Conservation (phyloP, 805 yeast species). For the Teunomyces atbi region DNA sequence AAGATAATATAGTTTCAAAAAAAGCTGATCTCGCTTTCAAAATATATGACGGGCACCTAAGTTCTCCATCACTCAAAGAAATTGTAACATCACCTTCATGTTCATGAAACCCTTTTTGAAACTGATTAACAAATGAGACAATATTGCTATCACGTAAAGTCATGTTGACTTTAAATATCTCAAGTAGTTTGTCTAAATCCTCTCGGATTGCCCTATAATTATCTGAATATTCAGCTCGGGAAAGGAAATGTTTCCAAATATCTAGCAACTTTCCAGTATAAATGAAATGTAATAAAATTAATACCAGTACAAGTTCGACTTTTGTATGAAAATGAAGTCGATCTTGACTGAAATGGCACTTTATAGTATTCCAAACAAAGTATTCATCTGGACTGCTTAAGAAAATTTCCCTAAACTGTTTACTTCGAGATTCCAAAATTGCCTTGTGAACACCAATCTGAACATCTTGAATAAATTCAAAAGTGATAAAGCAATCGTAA, state of each 20-base stretch:
- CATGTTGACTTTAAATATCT: not conserved
- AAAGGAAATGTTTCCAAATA: constrained; percentile 45
- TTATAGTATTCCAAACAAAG: constrained; percentile 13
- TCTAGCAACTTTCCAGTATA: constrained; percentile 48
- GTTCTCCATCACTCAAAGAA: constrained; percentile 45
- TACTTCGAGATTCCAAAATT: constrained; percentile 32
- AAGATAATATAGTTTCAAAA: constrained; percentile 58
- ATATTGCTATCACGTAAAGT: not conserved
- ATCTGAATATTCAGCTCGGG: constrained; percentile 10
- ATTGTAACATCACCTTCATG: constrained; percentile 43
- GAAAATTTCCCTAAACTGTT: constrained; percentile 22
- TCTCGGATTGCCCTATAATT: not conserved
- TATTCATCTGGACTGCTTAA: constrained; percentile 12
- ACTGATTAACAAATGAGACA: not conserved
- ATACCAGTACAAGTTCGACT: constrained; percentile 35
- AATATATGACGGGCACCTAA: constrained; percentile 49
- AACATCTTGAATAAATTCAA: constrained; percentile 20
- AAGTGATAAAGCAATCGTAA: constrained; percentile 34
- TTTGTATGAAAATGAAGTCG: constrained; percentile 15
- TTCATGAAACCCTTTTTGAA: constrained; percentile 5
- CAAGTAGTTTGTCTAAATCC: not conserved
- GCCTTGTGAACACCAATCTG: constrained; percentile 35
- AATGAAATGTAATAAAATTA: constrained; percentile 42
- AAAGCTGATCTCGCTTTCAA: constrained; percentile 58
- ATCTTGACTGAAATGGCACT: not conserved